phyloP scores from a whole-genome alignment of 2,329 filamentous ascomycete species.

The Ascochyta koolunga region DNA sequence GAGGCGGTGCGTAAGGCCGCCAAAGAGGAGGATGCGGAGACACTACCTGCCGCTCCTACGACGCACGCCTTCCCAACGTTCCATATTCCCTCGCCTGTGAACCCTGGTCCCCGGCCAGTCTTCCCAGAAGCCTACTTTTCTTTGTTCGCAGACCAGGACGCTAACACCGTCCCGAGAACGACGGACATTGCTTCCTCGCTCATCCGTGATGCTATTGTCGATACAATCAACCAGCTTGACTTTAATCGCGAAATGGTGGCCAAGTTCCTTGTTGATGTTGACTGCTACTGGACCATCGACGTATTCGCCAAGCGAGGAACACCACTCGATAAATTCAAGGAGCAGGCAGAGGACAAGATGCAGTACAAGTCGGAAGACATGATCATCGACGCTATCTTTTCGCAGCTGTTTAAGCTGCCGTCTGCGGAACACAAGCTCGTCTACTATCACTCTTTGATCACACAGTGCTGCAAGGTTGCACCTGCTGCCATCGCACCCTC shows the following conservation, averaged over 20 bases:
- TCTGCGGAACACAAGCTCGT: conserved; percentile 89
- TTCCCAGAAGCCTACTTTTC: conserved; percentile 96
- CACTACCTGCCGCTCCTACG: conserved; percentile 54
- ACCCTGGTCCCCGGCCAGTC: conserved; percentile 74
- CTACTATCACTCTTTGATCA: conserved; percentile 94
- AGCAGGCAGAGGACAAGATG: conserved; percentile 67
- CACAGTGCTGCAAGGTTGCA: conserved; percentile 93
- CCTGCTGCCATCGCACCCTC: conserved; percentile 96
- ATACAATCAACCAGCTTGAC: conserved; percentile 92
- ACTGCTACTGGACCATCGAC: conserved; percentile 88
- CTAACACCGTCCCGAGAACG: conserved; percentile 83
- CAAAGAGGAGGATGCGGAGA: conserved; percentile 55
- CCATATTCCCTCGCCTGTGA: conserved; percentile 74
- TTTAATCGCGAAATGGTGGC: conserved; percentile 89
- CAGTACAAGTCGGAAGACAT: conserved; percentile 99
- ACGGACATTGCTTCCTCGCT: conserved; percentile 79
- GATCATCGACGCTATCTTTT: conserved; percentile 96
- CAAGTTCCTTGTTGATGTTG: conserved; percentile 88
- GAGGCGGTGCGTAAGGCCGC: conserved; percentile 61
- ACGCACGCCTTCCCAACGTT: conserved; percentile 83
- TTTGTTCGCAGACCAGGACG: conserved; percentile 84
- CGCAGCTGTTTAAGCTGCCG: conserved; percentile 88
- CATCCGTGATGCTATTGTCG: conserved; percentile 82
- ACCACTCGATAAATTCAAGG: conserved; percentile 84
- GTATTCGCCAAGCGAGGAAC: conserved; percentile 95